Evolutionary conservation across 2,329 filamentous ascomycete species (phyloP).

Genomic region (Ceratocystis lukuohia): DNA sequence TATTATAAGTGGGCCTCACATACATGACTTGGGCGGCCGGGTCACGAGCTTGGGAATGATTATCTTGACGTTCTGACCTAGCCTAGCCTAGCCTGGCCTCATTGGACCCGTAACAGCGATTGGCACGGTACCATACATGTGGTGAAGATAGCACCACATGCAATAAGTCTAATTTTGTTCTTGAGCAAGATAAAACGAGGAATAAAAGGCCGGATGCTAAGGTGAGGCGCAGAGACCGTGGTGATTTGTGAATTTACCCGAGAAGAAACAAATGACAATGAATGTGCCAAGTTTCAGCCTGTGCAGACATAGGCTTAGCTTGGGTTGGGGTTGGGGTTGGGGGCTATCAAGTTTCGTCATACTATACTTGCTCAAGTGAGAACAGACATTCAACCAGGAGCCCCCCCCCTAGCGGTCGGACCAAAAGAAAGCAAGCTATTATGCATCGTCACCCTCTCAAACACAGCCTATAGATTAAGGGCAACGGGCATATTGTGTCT

Average conservation of each 20-base stretch:
- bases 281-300: slow-evolving; percentile 2
- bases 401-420: neutral
- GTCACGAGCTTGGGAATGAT: neutral
- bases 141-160: neutral
- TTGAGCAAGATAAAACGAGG: neutral
- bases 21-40: neutral
- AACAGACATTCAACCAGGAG: slow-evolving; percentile 3
- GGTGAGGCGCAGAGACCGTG: neutral
- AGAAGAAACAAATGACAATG: neutral
- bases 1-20: neutral
- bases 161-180: neutral
- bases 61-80: neutral
- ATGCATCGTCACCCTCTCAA: slow-evolving; percentile 5
- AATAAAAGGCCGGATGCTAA: neutral
- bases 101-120: neutral
- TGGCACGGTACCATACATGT: neutral
- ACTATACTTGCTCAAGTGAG: slow-evolving; percentile 1
- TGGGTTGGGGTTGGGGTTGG: neutral
- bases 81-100: neutral
- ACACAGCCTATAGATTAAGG: slow-evolving; percentile 1
- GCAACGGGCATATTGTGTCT: neutral
- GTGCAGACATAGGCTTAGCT: neutral
- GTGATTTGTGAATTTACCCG: neutral
- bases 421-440: neutral
- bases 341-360: neutral